Conservation (phyloP, 192 early-diverging fungal species). For the Coemansia sp. region DNA sequence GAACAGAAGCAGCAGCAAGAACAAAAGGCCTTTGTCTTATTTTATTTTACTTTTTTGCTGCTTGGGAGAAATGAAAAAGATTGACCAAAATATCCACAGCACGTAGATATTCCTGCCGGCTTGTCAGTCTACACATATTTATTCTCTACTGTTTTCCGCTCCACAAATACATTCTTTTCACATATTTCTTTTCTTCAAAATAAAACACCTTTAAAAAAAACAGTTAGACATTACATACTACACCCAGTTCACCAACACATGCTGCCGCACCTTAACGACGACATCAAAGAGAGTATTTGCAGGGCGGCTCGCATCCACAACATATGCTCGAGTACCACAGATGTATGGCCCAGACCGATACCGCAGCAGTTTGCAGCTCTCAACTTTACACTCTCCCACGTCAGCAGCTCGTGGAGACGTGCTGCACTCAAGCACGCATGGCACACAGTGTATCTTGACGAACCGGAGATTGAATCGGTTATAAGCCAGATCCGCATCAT, state of each 20-base stretch:
- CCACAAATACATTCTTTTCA: too few relatives aligned
- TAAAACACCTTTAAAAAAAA: too few relatives aligned
- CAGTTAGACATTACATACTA: too few relatives aligned
- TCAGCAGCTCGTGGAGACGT: conserved; percentile 32
- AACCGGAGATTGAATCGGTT: not conserved
- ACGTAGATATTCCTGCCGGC: too few relatives aligned
- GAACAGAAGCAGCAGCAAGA: too few relatives aligned
- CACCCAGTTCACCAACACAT: not conserved
- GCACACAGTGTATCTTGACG: conserved; percentile 37
- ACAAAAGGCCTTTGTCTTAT: too few relatives aligned
- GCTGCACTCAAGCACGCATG: conserved; percentile 36
- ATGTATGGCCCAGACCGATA: not conserved
- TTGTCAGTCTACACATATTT: too few relatives aligned
- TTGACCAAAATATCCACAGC: too few relatives aligned
- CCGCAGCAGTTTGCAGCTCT: conserved; percentile 21
- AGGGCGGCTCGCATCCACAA: conserved; percentile 9
- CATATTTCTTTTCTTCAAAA: not conserved
- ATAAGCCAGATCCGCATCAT: conserved; percentile 7
- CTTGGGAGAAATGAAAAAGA: too few relatives aligned
- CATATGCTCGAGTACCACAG: not conserved
- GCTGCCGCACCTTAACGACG: conserved; percentile 17
- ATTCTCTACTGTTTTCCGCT: too few relatives aligned
- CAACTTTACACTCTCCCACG: conserved; percentile 19
- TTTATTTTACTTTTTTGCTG: too few relatives aligned
- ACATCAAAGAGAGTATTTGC: conserved; percentile 47